Evolutionary conservation across 2,329 filamentous ascomycete species (phyloP).

Genomic region (Didymella keratinophila): DNA sequence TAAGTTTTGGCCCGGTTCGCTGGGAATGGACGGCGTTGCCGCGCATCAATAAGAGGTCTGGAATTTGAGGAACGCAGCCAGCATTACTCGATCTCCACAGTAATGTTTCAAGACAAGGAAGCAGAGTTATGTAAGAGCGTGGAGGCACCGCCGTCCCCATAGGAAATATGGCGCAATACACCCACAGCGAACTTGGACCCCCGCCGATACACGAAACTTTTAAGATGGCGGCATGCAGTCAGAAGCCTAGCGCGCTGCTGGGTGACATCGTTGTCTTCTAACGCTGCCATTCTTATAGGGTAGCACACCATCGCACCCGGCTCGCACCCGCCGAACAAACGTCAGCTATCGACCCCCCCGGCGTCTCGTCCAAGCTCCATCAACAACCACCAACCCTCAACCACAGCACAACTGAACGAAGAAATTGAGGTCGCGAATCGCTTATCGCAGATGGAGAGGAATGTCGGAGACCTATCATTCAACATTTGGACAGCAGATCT

Average conservation of each 20-base stretch:
- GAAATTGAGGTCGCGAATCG: conserved; percentile 13
- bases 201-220: conserved; percentile 23
- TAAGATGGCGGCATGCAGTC: conserved; percentile 32
- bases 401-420: conserved; percentile 15
- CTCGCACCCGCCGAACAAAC: conserved; percentile 21
- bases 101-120: conserved; percentile 7
- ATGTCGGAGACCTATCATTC: conserved; percentile 46
- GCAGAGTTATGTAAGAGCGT: conserved; percentile 34
- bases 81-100: conserved; percentile 8
- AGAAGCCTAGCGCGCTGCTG: conserved; percentile 27
- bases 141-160: conserved; percentile 23
- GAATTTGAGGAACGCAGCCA: neutral
- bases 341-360: conserved; percentile 31
- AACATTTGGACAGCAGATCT: conserved; percentile 49
- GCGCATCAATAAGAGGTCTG: neutral
- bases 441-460: conserved; percentile 48
- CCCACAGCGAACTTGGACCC: conserved; percentile 17
- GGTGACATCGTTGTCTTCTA: conserved; percentile 24
- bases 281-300: conserved; percentile 40
- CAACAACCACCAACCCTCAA: conserved; percentile 24
- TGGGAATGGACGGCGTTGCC: conserved; percentile 1
- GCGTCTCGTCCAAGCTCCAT: conserved; percentile 27
- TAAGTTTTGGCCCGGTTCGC: neutral
- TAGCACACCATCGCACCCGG: conserved; percentile 36
- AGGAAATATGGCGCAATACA: conserved; percentile 35